A percentile compares a stretch with the other conserved stretches of the same genome.
These are phyloP conservation scores for Vigna mungo DNA, from an alignment of 306 rosid genomes.

Conservation along the genomic window DNA sequence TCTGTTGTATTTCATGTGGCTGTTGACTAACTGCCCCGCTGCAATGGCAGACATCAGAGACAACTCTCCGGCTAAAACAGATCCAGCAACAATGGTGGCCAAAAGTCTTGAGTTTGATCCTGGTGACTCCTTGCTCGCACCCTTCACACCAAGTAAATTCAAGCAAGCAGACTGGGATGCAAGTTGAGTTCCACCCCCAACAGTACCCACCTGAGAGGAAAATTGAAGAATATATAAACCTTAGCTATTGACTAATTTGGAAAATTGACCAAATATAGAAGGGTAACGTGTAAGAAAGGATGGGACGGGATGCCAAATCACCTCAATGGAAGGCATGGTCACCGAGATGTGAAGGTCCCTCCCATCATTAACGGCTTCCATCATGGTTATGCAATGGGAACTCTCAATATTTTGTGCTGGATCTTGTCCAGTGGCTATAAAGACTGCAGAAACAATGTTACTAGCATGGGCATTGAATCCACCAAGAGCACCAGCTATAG, in stretches of 20 bases:
- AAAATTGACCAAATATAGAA: neutral
- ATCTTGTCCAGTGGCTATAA: slow-evolving; percentile 85
- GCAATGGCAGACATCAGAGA: slow-evolving; percentile 82
- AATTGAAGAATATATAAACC: slow-evolving; percentile 28
- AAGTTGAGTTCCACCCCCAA: slow-evolving; percentile 86
- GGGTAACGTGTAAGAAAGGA: neutral
- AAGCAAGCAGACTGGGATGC: slow-evolving; percentile 88
- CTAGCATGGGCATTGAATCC: slow-evolving; percentile 86
- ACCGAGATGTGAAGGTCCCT: slow-evolving; percentile 79
- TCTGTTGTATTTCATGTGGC: slow-evolving; percentile 88
- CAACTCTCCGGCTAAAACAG: slow-evolving; percentile 79
- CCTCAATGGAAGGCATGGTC: slow-evolving; percentile 85
- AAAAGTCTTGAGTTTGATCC: slow-evolving; percentile 75
- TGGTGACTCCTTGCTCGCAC: slow-evolving; percentile 70
- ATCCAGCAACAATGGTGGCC: slow-evolving; percentile 72
- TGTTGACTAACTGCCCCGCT: slow-evolving; percentile 74
- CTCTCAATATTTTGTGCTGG: slow-evolving; percentile 88
- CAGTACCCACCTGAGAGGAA: slow-evolving; percentile 69
- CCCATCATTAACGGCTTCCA: slow-evolving; percentile 74
- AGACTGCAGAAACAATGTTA: slow-evolving; percentile 82
- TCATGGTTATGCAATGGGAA: slow-evolving; percentile 84
- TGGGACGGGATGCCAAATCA: slow-evolving; percentile 40
- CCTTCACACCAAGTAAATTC: slow-evolving; percentile 80
- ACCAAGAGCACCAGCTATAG: slow-evolving; percentile 78
- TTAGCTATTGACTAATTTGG: slow-evolving; percentile 18